Conservation (phyloP, 2,329 filamentous ascomycete genomes). For the Stagonosporopsis chrysanthemi region DNA sequence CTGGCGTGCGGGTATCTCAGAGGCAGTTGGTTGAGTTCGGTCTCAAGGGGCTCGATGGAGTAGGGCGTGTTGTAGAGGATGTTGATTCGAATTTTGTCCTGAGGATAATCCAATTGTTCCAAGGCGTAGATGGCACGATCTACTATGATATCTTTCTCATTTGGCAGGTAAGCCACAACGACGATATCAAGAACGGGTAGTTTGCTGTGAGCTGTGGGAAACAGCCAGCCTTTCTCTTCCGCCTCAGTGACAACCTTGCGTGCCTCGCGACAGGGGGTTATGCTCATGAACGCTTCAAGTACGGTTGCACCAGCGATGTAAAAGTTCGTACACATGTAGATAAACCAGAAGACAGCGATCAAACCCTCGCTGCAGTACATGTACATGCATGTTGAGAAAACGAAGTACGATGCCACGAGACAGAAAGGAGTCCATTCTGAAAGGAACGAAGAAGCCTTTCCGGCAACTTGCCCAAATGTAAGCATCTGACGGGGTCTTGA, state of each 20-base stretch:
- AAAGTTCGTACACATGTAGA: slow-evolving; percentile 55
- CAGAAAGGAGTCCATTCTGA: slow-evolving; percentile 54
- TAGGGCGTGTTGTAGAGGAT: slow-evolving; percentile 59
- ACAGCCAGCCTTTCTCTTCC: slow-evolving; percentile 51
- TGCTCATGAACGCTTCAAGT: slow-evolving; percentile 52
- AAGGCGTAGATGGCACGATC: slow-evolving; percentile 57
- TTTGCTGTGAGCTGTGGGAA: slow-evolving; percentile 52
- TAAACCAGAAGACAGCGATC: slow-evolving; percentile 55
- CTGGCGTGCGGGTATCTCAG: slow-evolving; percentile 51
- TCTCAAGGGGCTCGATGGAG: slow-evolving; percentile 56
- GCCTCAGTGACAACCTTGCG: slow-evolving; percentile 48
- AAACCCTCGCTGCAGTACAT: slow-evolving; percentile 48
- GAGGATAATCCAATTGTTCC: slow-evolving; percentile 57
- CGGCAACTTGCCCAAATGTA: slow-evolving; percentile 10
- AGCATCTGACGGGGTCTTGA: slow-evolving; percentile 8
- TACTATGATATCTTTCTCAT: slow-evolving; percentile 60
- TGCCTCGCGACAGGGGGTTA: slow-evolving; percentile 49
- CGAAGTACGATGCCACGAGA: slow-evolving; percentile 53
- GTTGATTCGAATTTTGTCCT: slow-evolving; percentile 57
- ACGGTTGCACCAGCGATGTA: slow-evolving; percentile 55
- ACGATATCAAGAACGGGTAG: slow-evolving; percentile 56
- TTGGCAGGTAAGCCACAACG: slow-evolving; percentile 61
- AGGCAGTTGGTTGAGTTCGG: slow-evolving; percentile 50
- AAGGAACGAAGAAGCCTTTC: slow-evolving; percentile 39
- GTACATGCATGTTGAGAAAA: slow-evolving; percentile 53